Percentiles rank a stretch among this genome's conserved stretches.
phyloP scores from a whole-genome alignment of 2,329 filamentous ascomycete species.

The Elsinoe fawcettii region DNA sequence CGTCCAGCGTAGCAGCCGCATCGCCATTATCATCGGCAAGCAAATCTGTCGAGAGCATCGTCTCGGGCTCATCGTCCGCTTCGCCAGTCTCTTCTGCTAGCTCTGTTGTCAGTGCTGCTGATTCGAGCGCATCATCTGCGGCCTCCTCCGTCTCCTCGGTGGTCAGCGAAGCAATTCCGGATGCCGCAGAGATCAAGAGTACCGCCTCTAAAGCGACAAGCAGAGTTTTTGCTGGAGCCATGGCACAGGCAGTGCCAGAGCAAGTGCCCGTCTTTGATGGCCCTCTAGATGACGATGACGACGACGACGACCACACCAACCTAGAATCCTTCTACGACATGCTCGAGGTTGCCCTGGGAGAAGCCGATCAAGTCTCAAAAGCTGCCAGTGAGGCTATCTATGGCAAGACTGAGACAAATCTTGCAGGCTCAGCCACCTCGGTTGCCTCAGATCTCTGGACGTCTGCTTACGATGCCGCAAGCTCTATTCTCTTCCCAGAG shows the following conservation, averaged over 20 bases:
- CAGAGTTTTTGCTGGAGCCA: slow-evolving; percentile 49
- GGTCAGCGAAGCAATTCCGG: slow-evolving; percentile 22
- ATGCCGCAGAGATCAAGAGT: slow-evolving; percentile 7
- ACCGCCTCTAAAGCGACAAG: slow-evolving; percentile 19
- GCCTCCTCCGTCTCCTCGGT: slow-evolving; percentile 27
- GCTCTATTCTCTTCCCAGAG: slow-evolving; percentile 45
- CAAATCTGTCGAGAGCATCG: slow-evolving; percentile 14
- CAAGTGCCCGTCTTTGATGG: slow-evolving; percentile 45
- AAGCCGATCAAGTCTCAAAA: slow-evolving; percentile 46
- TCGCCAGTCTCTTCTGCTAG: slow-evolving; percentile 18
- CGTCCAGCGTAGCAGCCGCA: slow-evolving; percentile 19
- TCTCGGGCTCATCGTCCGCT: slow-evolving; percentile 21
- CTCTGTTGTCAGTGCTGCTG: slow-evolving; percentile 16
- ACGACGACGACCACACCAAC: slow-evolving; percentile 41
- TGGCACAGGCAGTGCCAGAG: slow-evolving; percentile 44
- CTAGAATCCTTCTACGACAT: slow-evolving; percentile 46
- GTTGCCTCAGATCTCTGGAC: slow-evolving; percentile 51
- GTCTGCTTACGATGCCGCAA: slow-evolving; percentile 50
- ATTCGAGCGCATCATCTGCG: slow-evolving; percentile 19
- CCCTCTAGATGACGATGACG: slow-evolving; percentile 37
- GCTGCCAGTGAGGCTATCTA: slow-evolving; percentile 50
- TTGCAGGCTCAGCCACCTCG: slow-evolving; percentile 44
- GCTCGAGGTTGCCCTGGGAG: slow-evolving; percentile 45
- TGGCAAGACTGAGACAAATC: slow-evolving; percentile 38
- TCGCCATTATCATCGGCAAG: background rate